Base-by-base conservation (phyloP, 2,329 filamentous ascomycete genomes). In the Ophiostoma sp. region DNA sequence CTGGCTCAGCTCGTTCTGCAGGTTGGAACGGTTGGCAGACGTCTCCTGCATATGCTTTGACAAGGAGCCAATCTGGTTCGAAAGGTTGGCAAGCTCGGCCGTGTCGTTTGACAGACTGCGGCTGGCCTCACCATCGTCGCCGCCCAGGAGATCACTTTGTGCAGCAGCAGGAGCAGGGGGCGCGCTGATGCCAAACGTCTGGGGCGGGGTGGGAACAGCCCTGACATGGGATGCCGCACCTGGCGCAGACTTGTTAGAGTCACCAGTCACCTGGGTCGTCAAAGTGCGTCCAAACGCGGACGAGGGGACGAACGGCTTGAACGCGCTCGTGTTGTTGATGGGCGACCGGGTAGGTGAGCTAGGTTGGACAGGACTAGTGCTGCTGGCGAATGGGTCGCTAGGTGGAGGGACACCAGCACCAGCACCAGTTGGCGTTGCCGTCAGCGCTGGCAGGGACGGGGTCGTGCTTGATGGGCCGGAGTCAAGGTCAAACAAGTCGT, bases 41-140 rank as follows among this genome's bases (percentile, higher is more conserved):
- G 97, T 90, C 73, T 94, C 92, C 76, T 97, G 92, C 87, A 96
- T 97, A 79, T 99, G 93, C 75, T 89, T 96, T 0, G 93, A 90
- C 68, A 99, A 80, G 2, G 91, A 94, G 44, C 92, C 89, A 72
- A 99, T 92, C 77, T 98, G 95, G 77, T 96, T 98, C 0, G 94
- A 97, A 73, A 99, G 83, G 76, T 99, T 98, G 66, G 93, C 95
- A 69, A 99, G 84, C 77, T 99, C 95, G 0, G 91, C 89, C 2
- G 93, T 95, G 76, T 99, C 95, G 72, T 88, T 89, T 0, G 90
- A 95, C 40, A 98, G 82, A 76, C 91, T 96, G 77, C 90, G 95
- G 79, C 89, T 94, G 68, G 93, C 87, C 75, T 96, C 93, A 72
- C 98, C 94, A 72, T 89, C 89, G 73, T 97, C 93, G 16, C 91